phyloP scores from a whole-genome alignment of 345 rosid genomes.

The Draba incana region DNA sequence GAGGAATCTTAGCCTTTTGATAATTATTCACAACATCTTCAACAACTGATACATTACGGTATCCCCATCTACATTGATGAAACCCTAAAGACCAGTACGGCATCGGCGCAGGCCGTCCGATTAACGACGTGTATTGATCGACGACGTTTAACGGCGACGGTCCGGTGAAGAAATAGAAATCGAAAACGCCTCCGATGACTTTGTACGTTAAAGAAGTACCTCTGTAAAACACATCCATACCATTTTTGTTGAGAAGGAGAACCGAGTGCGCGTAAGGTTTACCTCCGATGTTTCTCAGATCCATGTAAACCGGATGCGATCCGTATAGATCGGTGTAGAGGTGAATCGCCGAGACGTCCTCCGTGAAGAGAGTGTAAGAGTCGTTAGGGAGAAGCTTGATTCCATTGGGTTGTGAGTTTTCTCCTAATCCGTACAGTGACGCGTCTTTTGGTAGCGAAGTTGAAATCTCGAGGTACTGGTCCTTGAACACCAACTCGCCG shows the following conservation, averaged over 20 bases:
- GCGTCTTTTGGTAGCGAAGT: conserved; percentile 82
- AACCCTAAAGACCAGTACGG: conserved; percentile 99
- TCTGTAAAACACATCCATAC: conserved; percentile 90
- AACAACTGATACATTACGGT: conserved; percentile 84
- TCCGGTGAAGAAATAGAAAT: conserved; percentile 88
- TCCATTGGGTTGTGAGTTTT: conserved; percentile 92
- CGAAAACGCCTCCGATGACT: conserved; percentile 91
- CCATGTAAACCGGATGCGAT: conserved; percentile 94
- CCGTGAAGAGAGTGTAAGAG: conserved; percentile 89
- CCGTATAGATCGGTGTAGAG: conserved; percentile 89
- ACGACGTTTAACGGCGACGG: conserved; percentile 74
- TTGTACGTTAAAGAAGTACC: conserved; percentile 90
- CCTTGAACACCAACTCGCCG: conserved; percentile 81
- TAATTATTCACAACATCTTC: conserved; percentile 95
- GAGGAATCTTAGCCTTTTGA: conserved; percentile 82
- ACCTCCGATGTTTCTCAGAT: conserved; percentile 81
- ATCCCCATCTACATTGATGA: conserved; percentile 99
- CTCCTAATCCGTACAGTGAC: conserved; percentile 88
- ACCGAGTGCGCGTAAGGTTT: conserved; percentile 72
- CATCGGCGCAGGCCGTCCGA: conserved; percentile 99
- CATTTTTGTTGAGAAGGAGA: conserved; percentile 85
- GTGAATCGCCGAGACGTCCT: conserved; percentile 78
- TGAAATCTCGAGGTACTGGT: conserved; percentile 94
- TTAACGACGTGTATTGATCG: conserved; percentile 78
- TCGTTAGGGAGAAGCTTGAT: conserved; percentile 86